Conservation (phyloP, 73 alveolate genomes). For the Paramecium caudatum region DNA sequence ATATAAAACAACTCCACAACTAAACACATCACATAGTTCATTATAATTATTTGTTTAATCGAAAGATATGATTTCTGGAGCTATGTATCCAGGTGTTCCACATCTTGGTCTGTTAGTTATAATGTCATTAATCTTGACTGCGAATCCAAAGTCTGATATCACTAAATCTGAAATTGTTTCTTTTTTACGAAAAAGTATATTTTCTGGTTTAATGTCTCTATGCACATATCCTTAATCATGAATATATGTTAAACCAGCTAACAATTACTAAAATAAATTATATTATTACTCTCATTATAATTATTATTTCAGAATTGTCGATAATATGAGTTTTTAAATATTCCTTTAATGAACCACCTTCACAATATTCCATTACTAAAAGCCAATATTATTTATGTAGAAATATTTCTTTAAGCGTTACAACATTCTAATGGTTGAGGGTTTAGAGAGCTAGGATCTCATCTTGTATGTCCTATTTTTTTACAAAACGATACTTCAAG, state of each 20-base stretch:
- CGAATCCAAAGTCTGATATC: constrained; percentile 66
- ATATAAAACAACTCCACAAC: constrained; percentile 58
- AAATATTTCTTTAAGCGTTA: not conserved
- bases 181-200: not conserved
- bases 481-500: constrained; percentile 14
- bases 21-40: constrained; percentile 64
- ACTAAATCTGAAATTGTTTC: not conserved
- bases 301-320: not conserved
- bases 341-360: constrained; percentile 28
- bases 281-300: constrained; percentile 23
- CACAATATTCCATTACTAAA: constrained; percentile 32
- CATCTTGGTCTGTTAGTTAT: constrained; percentile 35
- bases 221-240: constrained; percentile 61
- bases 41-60: not conserved
- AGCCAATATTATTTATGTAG: constrained; percentile 17
- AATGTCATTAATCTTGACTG: constrained; percentile 16
- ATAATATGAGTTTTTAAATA: not conserved
- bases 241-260: constrained; percentile 9
- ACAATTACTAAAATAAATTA: not conserved
- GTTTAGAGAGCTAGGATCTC: not conserved
- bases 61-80: constrained; percentile 44
- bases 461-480: constrained; percentile 17
- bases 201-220: constrained; percentile 72
- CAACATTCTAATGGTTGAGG: not conserved
- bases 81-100: constrained; percentile 70